A percentile compares a stretch with the other conserved stretches of the same genome.
These are phyloP conservation scores for Wallemia ichthyophaga DNA, from an alignment of 1,284 basidiomycete species.

Conservation along the genomic window DNA sequence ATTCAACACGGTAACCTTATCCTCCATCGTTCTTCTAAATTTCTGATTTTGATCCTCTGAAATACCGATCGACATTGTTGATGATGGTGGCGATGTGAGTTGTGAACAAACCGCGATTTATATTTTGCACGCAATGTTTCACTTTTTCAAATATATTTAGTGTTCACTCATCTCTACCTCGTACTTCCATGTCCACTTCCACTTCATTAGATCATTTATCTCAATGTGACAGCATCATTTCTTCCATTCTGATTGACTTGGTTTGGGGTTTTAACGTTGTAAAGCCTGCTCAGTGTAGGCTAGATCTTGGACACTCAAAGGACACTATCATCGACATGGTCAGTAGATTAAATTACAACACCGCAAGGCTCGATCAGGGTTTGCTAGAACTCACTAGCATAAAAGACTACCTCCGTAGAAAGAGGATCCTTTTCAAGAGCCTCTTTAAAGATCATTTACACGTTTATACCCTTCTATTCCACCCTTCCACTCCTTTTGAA, in stretches of 20 bases:
- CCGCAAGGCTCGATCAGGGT: background rate
- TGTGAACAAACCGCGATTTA: background rate
- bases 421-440: background rate
- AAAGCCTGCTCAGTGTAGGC: background rate
- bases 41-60: slow-evolving; percentile 59
- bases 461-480: background rate
- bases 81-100: background rate
- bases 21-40: slow-evolving; percentile 81
- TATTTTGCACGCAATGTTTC: no score
- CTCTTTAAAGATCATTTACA: background rate
- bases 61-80: slow-evolving; percentile 33
- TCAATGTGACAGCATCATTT: background rate
- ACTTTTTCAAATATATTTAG: no score
- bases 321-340: background rate
- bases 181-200: no score
- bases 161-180: no score
- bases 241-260: background rate
- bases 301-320: background rate
- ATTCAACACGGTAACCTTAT: slow-evolving; percentile 80
- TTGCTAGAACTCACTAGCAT: background rate
- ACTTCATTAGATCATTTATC: background rate
- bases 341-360: background rate
- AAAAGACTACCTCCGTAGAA: background rate
- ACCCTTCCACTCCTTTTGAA: background rate
- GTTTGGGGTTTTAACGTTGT: background rate